Evolutionary conservation across 164 flowering plant species (phyloP).

Genomic region (Magnolia officinalis): DNA sequence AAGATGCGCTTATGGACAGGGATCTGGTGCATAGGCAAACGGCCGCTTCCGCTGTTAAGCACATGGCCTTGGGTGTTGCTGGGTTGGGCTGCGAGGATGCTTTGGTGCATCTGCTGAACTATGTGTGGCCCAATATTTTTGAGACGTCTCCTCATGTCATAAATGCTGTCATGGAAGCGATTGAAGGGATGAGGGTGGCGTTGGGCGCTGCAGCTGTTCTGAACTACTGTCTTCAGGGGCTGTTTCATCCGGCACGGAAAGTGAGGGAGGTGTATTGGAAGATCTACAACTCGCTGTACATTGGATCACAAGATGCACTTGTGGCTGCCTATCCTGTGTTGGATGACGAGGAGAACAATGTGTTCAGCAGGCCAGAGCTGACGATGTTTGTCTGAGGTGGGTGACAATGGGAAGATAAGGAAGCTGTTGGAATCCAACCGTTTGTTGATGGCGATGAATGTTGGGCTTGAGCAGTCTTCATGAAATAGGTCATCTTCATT

Average conservation of each 20-base stretch:
- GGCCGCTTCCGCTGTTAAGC: constrained; percentile 96
- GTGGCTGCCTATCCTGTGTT: constrained; percentile 84
- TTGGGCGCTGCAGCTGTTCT: constrained; percentile 81
- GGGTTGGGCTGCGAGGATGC: constrained; percentile 98
- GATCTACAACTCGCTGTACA: constrained; percentile 90
- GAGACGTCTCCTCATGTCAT: constrained; percentile 99
- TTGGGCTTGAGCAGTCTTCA: too few relatives aligned
- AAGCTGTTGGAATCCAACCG: too few relatives aligned
- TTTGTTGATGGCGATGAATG: too few relatives aligned
- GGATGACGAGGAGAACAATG: constrained; percentile 69
- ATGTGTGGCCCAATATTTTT: constrained; percentile 94
- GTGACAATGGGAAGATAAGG: too few relatives aligned
- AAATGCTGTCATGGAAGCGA: constrained; percentile 97
- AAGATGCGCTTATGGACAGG: constrained; percentile 96
- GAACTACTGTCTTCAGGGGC: constrained; percentile 91
- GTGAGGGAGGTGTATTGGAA: constrained; percentile 98
- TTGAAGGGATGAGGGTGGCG: constrained; percentile 99
- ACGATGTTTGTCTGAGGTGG: constrained; percentile 53
- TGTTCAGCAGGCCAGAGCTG: constrained; percentile 83
- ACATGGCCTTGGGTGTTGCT: constrained; percentile 97
- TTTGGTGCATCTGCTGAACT: constrained; percentile 75
- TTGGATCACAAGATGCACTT: constrained; percentile 89
- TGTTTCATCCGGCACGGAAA: constrained; percentile 93
- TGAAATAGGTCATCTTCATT: too few relatives aligned
- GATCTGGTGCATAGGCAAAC: constrained; percentile 98